These are phyloP conservation scores for Luffa aegyptiaca DNA, from an alignment of 306 rosid species.

Conservation along the genomic window DNA sequence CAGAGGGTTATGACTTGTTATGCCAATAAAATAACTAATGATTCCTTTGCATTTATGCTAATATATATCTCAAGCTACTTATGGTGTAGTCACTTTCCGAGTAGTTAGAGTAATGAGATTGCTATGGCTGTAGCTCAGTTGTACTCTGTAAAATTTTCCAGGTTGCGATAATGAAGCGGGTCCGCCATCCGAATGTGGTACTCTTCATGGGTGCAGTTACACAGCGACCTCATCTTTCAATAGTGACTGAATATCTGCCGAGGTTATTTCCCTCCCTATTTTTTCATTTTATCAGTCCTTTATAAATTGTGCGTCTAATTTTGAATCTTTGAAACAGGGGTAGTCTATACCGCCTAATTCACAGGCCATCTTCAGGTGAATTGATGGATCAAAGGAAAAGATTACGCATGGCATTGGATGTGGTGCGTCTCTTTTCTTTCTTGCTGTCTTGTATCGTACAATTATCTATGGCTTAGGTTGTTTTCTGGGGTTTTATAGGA, in stretches of 20 bases:
- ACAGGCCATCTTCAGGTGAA: conserved; percentile 84
- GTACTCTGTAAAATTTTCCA: conserved; percentile 19
- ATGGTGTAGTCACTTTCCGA: neutral
- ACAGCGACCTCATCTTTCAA: conserved; percentile 77
- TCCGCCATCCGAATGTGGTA: conserved; percentile 93
- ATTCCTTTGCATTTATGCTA: neutral
- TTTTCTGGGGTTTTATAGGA: no score
- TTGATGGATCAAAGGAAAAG: conserved; percentile 68
- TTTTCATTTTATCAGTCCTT: neutral
- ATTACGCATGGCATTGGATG: conserved; percentile 85
- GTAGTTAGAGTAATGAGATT: neutral
- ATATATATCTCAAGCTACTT: neutral
- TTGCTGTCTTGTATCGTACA: neutral
- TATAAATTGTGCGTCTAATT: neutral
- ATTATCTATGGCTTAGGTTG: neutral
- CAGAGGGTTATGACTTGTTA: neutral
- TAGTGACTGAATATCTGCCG: conserved; percentile 87
- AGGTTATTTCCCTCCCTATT: conserved; percentile 30
- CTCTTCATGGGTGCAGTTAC: conserved; percentile 99
- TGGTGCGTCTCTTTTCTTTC: conserved; percentile 37
- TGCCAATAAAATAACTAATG: neutral
- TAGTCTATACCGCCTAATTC: conserved; percentile 79
- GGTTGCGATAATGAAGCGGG: conserved; percentile 98
- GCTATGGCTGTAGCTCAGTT: conserved; percentile 1
- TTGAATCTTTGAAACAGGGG: conserved; percentile 41